Base-by-base conservation (phyloP, 768 basidiomycete species). In the Tricholoma sp. region DNA sequence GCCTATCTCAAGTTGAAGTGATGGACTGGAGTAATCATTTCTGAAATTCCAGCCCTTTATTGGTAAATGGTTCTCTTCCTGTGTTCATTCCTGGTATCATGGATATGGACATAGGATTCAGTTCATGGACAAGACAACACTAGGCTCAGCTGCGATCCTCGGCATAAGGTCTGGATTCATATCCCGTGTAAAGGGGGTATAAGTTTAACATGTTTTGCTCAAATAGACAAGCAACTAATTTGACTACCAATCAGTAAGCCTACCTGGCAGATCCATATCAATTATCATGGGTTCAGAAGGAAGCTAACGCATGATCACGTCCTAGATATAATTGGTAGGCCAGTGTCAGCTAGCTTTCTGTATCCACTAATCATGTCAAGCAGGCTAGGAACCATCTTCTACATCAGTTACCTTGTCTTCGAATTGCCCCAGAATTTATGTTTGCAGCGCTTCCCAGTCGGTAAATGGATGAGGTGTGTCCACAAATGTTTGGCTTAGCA, bases 311-410 rank as follows among this genome's bases (percentile, higher is more conserved):
- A 9, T 49, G 17, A 29, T 15, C 34, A 9, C 50, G 10, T 11
- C 6, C 18, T 29, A 86, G 85, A 66, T 88, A 86, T 61, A 87
- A 86, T 68, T 87, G 86, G 85, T 84, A 68, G 47, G 59, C 33
- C n/a, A n/a, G n/a, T 48, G 13, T 41, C 18, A 1, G 28, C 17
- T 31, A 15, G 11, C 31, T 31, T 15, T 34, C 29, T 6, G 17
- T 13, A 24, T 37, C 29, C 17, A 28, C n/a, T 34, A 60, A 59
- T 15, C 50, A 17, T 11, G 18, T 5, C 17, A 15, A 28, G 10
- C 50, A 87, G 86, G 88, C 80, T 89, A 7, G 87, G 88, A 12
- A 88, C 87, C 4, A 80, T 89, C 36, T 88, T 88, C 66, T 89
- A 89, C 61, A 65, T 89, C 50, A 81, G 83, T 63, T 89, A 88